A percentile compares a stretch with the other conserved stretches of the same genome.
Conservation (phyloP, 106 monocot genomes). For the Triglochin maritima region DNA sequence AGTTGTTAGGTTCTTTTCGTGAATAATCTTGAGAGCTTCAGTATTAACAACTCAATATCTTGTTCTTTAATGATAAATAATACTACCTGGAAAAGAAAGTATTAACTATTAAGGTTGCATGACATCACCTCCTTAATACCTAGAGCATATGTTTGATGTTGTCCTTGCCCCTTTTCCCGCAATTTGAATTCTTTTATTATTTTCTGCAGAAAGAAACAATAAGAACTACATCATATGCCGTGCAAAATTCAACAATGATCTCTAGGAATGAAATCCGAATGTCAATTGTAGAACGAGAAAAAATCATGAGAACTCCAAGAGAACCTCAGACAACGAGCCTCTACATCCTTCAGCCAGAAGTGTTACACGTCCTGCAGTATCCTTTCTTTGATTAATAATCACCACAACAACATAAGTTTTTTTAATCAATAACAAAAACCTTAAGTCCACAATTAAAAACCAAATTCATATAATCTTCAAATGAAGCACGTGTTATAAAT, state of each 20-base stretch:
- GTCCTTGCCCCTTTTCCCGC: slow-evolving; percentile 70
- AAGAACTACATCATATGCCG: neutral
- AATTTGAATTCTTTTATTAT: slow-evolving; percentile 65
- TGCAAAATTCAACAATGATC: too few relatives aligned
- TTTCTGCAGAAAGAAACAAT: slow-evolving; percentile 43
- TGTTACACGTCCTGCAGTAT: slow-evolving; percentile 75
- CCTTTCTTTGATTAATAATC: neutral
- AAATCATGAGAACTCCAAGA: neutral
- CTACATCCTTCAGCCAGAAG: slow-evolving; percentile 98
- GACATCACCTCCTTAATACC: slow-evolving; percentile 85
- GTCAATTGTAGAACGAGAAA: slow-evolving; percentile 4
- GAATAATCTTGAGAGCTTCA: too few relatives aligned
- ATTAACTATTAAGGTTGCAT: neutral
- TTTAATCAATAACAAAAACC: neutral
- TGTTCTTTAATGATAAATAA: too few relatives aligned
- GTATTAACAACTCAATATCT: too few relatives aligned
- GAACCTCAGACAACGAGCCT: slow-evolving; percentile 96
- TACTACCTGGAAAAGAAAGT: too few relatives aligned
- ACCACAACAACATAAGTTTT: neutral
- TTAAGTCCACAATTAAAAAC: too few relatives aligned
- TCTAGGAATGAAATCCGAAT: too few relatives aligned
- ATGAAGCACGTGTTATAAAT: too few relatives aligned
- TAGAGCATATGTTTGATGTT: slow-evolving; percentile 96
- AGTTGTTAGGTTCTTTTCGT: too few relatives aligned
- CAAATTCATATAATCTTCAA: too few relatives aligned